Conservation (phyloP, 1,284 basidiomycete genomes). For the Puccinia hordei region DNA sequence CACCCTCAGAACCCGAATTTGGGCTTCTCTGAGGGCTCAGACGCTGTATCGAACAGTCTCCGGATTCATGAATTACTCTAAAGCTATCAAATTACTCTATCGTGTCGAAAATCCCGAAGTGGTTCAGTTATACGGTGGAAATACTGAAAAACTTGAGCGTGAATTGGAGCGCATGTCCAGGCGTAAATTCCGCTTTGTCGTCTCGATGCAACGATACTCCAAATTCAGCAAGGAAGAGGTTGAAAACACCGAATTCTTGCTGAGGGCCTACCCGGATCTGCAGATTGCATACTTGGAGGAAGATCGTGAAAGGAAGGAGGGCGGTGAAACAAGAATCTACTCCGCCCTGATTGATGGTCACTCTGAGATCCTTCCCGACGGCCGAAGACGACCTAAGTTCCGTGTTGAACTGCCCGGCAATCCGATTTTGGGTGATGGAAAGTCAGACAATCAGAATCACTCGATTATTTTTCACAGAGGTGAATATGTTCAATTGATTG, state of each 20-base stretch:
- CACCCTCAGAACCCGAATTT: constrained; percentile 96
- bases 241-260: constrained; percentile 96
- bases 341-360: constrained; percentile 96
- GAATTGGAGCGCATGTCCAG: constrained; percentile 97
- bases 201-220: constrained; percentile 98
- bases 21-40: constrained; percentile 96
- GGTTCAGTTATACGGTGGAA: constrained; percentile 93
- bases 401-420: constrained; percentile 97
- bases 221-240: constrained; percentile 99
- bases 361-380: constrained; percentile 88
- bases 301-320: constrained; percentile 85
- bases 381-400: constrained; percentile 91
- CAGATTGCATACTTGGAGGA: constrained; percentile 99
- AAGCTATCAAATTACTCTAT: constrained; percentile 99
- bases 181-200: constrained; percentile 98
- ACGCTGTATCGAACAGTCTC: constrained; percentile 98
- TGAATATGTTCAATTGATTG: constrained; percentile 97
- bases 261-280: constrained; percentile 97
- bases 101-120: constrained; percentile 99
- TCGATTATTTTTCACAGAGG: constrained; percentile 99
- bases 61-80: constrained; percentile 99
- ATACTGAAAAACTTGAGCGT: constrained; percentile 93
- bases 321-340: constrained; percentile 91
- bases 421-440: constrained; percentile 97
- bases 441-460: constrained; percentile 99